Evolutionary conservation across 805 yeast species (phyloP).

Genomic region (Starmerella bacillaris): DNA sequence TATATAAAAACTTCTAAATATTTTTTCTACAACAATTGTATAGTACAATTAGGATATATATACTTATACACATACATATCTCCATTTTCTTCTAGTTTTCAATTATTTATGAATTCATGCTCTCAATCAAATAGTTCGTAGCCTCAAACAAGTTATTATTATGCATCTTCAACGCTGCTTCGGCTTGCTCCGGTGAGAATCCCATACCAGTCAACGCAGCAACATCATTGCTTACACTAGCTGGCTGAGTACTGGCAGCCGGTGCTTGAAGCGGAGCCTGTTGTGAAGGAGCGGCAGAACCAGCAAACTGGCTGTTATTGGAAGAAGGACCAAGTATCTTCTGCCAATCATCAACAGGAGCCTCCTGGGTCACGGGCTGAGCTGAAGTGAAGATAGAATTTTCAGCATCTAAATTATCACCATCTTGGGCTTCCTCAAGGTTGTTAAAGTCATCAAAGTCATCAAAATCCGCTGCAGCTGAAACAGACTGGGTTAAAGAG

Average conservation of each 20-base stretch:
- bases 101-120: conserved; percentile 2
- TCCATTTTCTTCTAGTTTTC: background rate
- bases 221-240: conserved; percentile 22
- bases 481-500: too few relatives aligned
- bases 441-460: conserved; percentile 21
- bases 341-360: conserved; percentile 66
- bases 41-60: too few relatives aligned
- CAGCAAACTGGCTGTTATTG: conserved; percentile 74
- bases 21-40: too few relatives aligned
- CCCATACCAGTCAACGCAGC: conserved; percentile 70
- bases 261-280: conserved; percentile 6
- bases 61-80: background rate
- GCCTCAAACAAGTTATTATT: conserved; percentile 70
- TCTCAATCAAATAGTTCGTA: conserved; percentile 63
- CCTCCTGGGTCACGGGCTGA: conserved; percentile 1
- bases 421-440: conserved; percentile 27
- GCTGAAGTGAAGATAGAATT: background rate
- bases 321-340: too few relatives aligned
- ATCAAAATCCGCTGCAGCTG: conserved; percentile 13
- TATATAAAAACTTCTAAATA: too few relatives aligned
- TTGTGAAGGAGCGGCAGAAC: conserved; percentile 21
- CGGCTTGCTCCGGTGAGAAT: conserved; percentile 46
- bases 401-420: conserved; percentile 10
- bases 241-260: background rate
- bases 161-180: conserved; percentile 47